phyloP scores from a whole-genome alignment of 495 filamentous ascomycete genomes.

The Aspergillus indologenus region DNA sequence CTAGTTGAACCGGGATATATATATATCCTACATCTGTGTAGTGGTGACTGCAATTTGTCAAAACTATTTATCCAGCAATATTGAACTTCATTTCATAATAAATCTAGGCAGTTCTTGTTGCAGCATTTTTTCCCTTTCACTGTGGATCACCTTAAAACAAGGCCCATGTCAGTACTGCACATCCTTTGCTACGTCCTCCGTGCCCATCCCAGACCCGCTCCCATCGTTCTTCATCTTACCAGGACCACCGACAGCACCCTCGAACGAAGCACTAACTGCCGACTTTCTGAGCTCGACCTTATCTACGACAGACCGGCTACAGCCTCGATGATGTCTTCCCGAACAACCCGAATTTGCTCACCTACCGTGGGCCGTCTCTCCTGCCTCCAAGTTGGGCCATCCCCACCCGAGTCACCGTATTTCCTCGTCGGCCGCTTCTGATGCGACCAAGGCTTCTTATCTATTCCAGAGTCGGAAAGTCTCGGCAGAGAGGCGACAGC shows the following conservation, averaged over 20 bases:
- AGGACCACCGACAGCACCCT: constrained; percentile 17
- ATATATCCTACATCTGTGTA: no score
- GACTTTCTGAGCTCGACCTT: constrained; percentile 13
- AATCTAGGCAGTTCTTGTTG: no score
- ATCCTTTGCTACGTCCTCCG: constrained; percentile 16
- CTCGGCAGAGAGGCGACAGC: constrained; percentile 9
- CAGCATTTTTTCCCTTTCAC: not conserved
- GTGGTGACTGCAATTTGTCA: no score
- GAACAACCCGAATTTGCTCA: constrained; percentile 8
- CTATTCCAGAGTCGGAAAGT: constrained; percentile 16
- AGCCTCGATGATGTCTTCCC: constrained; percentile 13
- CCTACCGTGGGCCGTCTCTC: constrained; percentile 15
- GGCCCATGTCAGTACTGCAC: constrained; percentile 21
- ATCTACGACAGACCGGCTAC: constrained; percentile 21
- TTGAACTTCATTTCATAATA: no score
- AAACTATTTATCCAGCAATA: no score
- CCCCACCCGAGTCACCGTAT: constrained; percentile 11
- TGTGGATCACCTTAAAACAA: constrained; percentile 4
- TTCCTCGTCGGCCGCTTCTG: constrained; percentile 20
- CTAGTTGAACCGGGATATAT: no score
- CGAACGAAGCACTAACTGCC: constrained; percentile 17
- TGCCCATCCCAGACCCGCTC: constrained; percentile 7
- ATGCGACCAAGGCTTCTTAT: no score
- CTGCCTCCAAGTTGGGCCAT: constrained; percentile 11
- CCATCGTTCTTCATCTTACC: constrained; percentile 15